Evolutionary conservation across 805 yeast genomes (phyloP).

Genomic region (Sugiyamaella boreocaroliniensis): DNA sequence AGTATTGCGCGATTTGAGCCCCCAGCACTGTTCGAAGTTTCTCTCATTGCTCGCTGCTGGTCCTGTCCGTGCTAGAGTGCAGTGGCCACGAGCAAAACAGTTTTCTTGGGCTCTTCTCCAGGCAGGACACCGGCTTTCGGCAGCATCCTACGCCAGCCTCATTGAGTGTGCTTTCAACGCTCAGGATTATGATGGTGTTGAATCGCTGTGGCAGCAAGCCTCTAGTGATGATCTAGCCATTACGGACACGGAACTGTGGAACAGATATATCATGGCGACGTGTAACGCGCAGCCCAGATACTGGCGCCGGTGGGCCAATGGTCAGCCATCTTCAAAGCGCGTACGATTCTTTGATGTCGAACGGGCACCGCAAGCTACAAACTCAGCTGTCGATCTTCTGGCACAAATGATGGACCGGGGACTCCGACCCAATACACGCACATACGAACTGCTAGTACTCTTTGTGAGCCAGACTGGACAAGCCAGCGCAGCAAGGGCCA

Average conservation of each 20-base stretch:
- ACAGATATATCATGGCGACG: conserved; percentile 28
- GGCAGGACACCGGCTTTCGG: conserved; percentile 15
- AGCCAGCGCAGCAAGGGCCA: conserved; percentile 17
- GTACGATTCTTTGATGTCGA: conserved; percentile 3
- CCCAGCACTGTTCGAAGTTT: conserved; percentile 4
- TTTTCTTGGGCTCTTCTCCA: conserved; percentile 16
- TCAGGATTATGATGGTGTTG: conserved; percentile 17
- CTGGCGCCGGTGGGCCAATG: conserved; percentile 21
- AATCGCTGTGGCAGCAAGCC: conserved; percentile 24
- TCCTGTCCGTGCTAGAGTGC: conserved; percentile 9
- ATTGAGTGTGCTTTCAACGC: conserved; percentile 26
- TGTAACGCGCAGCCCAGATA: conserved; percentile 24
- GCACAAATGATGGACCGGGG: conserved; percentile 26
- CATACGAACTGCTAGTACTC: conserved; percentile 29
- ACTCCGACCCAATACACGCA: conserved; percentile 26
- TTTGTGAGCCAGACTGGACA: conserved; percentile 27
- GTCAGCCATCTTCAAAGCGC: background rate
- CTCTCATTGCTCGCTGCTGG: conserved; percentile 4
- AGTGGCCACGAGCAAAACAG: conserved; percentile 22
- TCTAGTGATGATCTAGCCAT: conserved; percentile 14
- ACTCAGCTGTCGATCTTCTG: conserved; percentile 21
- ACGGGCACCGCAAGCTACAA: conserved; percentile 14
- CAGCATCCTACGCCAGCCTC: conserved; percentile 23
- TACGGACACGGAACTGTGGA: conserved; percentile 26
- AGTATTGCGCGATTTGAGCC: conserved; percentile 5